Evolutionary conservation across 495 filamentous ascomycete species (phyloP).

Genomic region (Daldinia grandis): DNA sequence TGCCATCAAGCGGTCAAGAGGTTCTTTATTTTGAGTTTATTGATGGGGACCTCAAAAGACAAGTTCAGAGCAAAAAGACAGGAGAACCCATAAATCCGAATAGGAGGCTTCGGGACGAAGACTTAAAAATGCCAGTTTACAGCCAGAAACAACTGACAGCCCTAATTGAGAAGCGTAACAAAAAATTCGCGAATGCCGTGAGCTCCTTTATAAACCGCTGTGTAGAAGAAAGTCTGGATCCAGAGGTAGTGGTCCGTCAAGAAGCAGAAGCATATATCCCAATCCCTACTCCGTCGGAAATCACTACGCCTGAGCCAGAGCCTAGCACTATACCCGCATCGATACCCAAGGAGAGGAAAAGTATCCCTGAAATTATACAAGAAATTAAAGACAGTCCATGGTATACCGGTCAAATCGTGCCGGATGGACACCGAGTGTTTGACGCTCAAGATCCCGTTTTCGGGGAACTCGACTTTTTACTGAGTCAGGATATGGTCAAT

Average conservation of each 20-base stretch:
- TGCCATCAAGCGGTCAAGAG: constrained; percentile 59
- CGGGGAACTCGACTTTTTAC: constrained; percentile 83
- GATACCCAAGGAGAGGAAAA: constrained; percentile 85
- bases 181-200: constrained; percentile 82
- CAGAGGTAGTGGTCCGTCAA: constrained; percentile 68
- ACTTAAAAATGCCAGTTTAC: constrained; percentile 91
- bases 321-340: constrained; percentile 62
- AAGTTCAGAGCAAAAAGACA: constrained; percentile 73
- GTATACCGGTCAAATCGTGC: constrained; percentile 93
- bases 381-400: constrained; percentile 84
- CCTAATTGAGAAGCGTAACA: constrained; percentile 90
- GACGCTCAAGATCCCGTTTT: constrained; percentile 84
- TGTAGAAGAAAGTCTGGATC: constrained; percentile 69
- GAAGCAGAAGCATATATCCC: constrained; percentile 63
- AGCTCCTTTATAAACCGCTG: constrained; percentile 80
- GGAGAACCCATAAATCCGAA: constrained; percentile 72
- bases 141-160: constrained; percentile 91
- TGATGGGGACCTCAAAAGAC: constrained; percentile 87
- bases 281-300: constrained; percentile 41
- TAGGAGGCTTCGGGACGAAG: constrained; percentile 73
- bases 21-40: constrained; percentile 91
- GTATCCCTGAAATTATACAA: constrained; percentile 82
- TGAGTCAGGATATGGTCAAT: constrained; percentile 92
- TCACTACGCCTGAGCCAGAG: constrained; percentile 41
- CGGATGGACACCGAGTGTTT: constrained; percentile 91